Evolutionary conservation across 768 basidiomycete genomes (phyloP).

Genomic region (Ramaria sp.): DNA sequence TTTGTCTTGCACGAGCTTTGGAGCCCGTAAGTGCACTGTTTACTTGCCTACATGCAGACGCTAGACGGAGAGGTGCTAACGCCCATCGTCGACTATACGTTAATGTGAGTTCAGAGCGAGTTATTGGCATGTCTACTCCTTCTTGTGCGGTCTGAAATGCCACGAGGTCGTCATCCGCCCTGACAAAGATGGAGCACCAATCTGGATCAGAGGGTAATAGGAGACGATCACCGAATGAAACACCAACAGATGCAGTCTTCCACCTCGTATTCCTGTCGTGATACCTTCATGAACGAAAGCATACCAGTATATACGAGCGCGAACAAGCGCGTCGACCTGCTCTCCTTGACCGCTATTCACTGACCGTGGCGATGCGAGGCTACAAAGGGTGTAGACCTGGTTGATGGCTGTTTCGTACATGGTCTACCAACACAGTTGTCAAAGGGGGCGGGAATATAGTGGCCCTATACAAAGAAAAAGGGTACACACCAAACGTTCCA

Average conservation of each 20-base stretch:
- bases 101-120: conserved; percentile 33
- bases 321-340: conserved; percentile 48
- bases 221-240: neutral
- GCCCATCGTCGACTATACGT: conserved; percentile 49
- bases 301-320: conserved; percentile 85
- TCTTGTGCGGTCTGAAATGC: conserved; percentile 60
- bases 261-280: conserved; percentile 72
- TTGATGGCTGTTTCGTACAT: conserved; percentile 77
- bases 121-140: conserved; percentile 16
- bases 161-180: conserved; percentile 66
- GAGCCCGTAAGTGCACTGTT: conserved; percentile 72
- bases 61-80: conserved; percentile 63
- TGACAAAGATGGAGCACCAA: conserved; percentile 19
- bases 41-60: conserved; percentile 66
- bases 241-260: conserved; percentile 68
- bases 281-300: conserved; percentile 79
- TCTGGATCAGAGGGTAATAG: conserved; percentile 7
- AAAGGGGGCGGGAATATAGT: neutral
- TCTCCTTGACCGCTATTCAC: conserved; percentile 39
- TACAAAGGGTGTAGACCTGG: conserved; percentile 74
- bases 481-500: conserved; percentile 32
- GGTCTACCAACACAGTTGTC: conserved; percentile 25
- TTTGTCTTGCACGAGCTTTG: conserved; percentile 50
- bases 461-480: neutral
- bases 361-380: conserved; percentile 34